Evolutionary conservation across 257 asterid species (phyloP), one percentile per base, ranked within the genome.

Genomic region (Nicotiana sylvestris): DNA sequence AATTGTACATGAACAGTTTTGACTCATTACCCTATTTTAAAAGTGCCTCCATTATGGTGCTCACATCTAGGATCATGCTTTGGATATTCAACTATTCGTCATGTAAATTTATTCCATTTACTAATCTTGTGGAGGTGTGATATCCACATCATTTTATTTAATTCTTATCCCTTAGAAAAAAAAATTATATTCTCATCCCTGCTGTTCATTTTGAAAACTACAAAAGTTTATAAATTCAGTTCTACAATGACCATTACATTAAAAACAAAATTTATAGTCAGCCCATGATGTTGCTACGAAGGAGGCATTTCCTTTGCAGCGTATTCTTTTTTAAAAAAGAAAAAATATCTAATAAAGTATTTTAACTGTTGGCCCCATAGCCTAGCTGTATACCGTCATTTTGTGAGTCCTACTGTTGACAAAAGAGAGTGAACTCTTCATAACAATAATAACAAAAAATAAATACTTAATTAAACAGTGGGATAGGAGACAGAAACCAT

Each of bases 61-160:
- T 72, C 78, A 46, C 78, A 72, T 72, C 17, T 12, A 27, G 13
- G 3, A 6, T 2, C 9, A 13, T 25, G 7, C 30, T 6, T 25
- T 27, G 43, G 16, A 13, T 3, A 49, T 74, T 27, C 62, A 74
- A 27, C 64, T 49, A 1, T 15, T 49, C 61, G 6, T 32, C 4
- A 25, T 74, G 15, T 49, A 58, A 74, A 74, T 51, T 27, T 27
- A 7, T 49, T 74, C 64, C 17, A 64, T 76, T 76, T 51, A 27
- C 80, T 76, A 76, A 51, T 76, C 15, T 15, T 76, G 46, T 27
- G 80, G 80, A 25, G 27, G 62, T 74, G 62, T 27, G 80, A 49
- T 27, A 74, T 7, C 9, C 80, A 51, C 80, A 13, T 74, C 43
- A 49, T 51, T 72, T 15, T 15, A 27, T 74, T 49, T 25, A 74